phyloP scores from a whole-genome alignment of 768 basidiomycete genomes.

The Albatrellus ellisii region DNA sequence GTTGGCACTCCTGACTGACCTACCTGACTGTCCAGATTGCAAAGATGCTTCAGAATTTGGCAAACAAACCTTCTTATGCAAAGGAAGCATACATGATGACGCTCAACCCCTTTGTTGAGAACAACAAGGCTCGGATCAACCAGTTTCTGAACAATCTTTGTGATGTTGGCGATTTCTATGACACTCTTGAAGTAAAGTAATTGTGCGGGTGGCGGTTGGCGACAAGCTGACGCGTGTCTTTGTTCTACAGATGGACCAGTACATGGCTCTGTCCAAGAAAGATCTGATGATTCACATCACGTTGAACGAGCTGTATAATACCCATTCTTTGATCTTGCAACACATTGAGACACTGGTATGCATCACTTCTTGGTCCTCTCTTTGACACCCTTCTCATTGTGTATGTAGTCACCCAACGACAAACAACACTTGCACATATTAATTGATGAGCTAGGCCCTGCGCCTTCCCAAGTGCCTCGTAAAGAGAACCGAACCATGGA shows the following conservation, averaged over 20 bases:
- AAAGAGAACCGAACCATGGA: constrained; percentile 97
- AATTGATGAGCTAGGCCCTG: constrained; percentile 89
- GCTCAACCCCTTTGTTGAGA: constrained; percentile 96
- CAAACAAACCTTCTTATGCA: constrained; percentile 95
- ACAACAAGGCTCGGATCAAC: constrained; percentile 96
- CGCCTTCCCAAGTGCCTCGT: constrained; percentile 90
- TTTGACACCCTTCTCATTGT: not conserved
- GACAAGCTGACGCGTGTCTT: not conserved
- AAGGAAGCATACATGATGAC: constrained; percentile 99
- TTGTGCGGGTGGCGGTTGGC: not conserved
- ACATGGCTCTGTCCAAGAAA: constrained; percentile 99
- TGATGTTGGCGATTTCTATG: constrained; percentile 99
- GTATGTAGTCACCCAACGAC: constrained; percentile 80
- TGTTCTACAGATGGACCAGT: constrained; percentile 98
- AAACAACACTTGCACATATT: constrained; percentile 95
- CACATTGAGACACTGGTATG: constrained; percentile 90
- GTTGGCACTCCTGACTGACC: not conserved
- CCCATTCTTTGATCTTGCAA: constrained; percentile 88
- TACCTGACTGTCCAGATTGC: constrained; percentile 56
- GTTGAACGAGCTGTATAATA: constrained; percentile 97
- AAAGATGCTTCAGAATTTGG: constrained; percentile 98
- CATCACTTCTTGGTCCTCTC: constrained; percentile 4
- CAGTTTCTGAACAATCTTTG: constrained; percentile 93
- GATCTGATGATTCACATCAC: constrained; percentile 98
- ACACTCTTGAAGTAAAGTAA: constrained; percentile 77